A percentile compares a stretch with the other conserved stretches of the same genome.
Evolutionary conservation across 331 rosid species (phyloP).

Genomic region (Acacia pycnantha): DNA sequence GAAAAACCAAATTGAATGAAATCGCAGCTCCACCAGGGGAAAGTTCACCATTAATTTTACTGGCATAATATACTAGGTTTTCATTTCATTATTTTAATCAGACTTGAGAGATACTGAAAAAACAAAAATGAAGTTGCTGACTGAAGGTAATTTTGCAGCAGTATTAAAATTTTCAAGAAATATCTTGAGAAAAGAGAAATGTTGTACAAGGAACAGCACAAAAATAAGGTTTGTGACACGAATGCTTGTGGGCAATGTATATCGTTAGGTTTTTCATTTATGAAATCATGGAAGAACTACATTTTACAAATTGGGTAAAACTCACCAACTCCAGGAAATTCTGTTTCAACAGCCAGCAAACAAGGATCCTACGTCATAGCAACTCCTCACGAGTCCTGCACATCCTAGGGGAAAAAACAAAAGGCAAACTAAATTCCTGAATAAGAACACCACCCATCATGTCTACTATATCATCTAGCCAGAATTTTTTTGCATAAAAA

Average conservation of each 20-base stretch:
- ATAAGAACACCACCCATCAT: background rate
- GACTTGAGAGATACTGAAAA: background rate
- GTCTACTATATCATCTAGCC: too few species aligned
- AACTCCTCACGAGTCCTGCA: constrained; percentile 9
- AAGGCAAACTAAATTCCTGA: background rate
- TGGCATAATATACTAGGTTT: background rate
- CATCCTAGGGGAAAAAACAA: constrained; percentile 16
- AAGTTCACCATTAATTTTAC: background rate
- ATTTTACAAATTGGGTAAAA: background rate
- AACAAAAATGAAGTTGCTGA: background rate
- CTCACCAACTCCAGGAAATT: constrained; percentile 12
- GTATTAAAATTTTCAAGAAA: background rate
- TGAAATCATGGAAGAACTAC: background rate
- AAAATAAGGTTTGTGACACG: background rate
- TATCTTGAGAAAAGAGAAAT: background rate
- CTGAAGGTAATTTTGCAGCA: background rate
- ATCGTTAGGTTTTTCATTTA: background rate
- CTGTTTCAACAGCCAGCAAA: constrained; percentile 1
- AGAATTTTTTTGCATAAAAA: too few species aligned
- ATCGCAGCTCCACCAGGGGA: background rate
- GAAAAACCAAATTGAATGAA: background rate
- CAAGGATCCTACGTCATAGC: background rate
- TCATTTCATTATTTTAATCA: background rate
- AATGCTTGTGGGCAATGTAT: background rate
- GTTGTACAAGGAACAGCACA: background rate